These are phyloP conservation scores for Xylaria sp. DNA, from an alignment of 2,329 filamentous ascomycete genomes.

Conservation along the genomic window DNA sequence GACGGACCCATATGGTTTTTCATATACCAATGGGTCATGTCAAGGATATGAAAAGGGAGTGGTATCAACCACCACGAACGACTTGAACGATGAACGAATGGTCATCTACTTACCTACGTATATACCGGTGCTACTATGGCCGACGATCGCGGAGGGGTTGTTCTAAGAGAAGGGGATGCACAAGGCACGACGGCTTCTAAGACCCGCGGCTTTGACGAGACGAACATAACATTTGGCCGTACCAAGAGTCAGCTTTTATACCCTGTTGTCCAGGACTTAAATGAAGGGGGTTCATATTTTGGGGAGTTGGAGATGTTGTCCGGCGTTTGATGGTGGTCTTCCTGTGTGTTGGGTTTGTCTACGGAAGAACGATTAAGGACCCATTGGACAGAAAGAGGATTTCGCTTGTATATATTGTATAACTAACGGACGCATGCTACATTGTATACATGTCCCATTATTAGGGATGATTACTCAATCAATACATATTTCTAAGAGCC, in stretches of 20 bases:
- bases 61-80: constrained; percentile 14
- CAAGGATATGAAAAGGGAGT: constrained; percentile 8
- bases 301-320: constrained; percentile 31
- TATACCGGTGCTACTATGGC: constrained; percentile 9
- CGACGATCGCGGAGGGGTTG: neutral
- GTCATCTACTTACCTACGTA: constrained; percentile 20
- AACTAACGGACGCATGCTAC: constrained; percentile 10
- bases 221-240: constrained; percentile 11
- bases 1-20: constrained; percentile 16
- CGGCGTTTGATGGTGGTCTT: constrained; percentile 33
- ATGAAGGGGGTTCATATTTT: constrained; percentile 23
- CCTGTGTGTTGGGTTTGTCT: constrained; percentile 16
- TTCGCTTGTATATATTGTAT: constrained; percentile 32
- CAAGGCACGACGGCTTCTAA: constrained; percentile 3
- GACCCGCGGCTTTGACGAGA: constrained; percentile 12
- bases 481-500: neutral
- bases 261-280: constrained; percentile 12
- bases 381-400: constrained; percentile 16
- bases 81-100: constrained; percentile 30
- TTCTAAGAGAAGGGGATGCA: constrained; percentile 11
- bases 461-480: neutral
- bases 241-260: constrained; percentile 15
- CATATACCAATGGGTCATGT: constrained; percentile 16
- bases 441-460: constrained; percentile 24
- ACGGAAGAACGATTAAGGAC: constrained; percentile 9